Conservation (phyloP, 2,329 filamentous ascomycete genomes). For the Paramyrothecium sp. region DNA sequence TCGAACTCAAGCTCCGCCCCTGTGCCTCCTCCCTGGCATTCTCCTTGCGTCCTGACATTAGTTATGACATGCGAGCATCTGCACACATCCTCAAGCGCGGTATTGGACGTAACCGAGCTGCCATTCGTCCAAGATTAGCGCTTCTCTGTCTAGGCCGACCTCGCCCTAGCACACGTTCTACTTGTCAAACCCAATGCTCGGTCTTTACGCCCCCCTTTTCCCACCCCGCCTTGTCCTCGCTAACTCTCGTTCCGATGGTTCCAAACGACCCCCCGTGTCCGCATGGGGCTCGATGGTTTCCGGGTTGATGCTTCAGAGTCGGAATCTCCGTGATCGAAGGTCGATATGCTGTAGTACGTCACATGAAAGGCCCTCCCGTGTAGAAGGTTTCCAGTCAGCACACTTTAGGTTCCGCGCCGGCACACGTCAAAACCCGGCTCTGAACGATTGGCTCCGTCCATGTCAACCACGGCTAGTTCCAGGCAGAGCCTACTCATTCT, state of each 20-base stretch:
- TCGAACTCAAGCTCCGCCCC: too few relatives aligned
- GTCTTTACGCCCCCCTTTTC: neutral
- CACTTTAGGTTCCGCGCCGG: neutral
- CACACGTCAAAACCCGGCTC: neutral
- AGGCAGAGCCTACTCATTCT: neutral
- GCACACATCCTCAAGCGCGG: too few relatives aligned
- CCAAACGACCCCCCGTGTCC: neutral
- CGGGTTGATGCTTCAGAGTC: neutral
- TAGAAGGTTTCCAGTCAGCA: neutral
- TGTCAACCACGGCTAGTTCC: neutral
- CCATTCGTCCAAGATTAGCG: too few relatives aligned
- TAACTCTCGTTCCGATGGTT: neutral
- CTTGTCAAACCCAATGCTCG: too few relatives aligned
- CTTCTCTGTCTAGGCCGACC: too few relatives aligned
- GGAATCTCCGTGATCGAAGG: neutral
- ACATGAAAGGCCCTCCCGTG: neutral
- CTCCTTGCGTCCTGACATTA: too few relatives aligned
- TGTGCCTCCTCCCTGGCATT: too few relatives aligned
- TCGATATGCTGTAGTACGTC: neutral
- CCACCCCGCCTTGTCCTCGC: neutral
- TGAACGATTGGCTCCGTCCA: neutral
- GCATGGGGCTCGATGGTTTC: neutral
- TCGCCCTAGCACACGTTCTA: too few relatives aligned
- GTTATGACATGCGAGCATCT: too few relatives aligned
- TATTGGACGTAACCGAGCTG: too few relatives aligned